Evolutionary conservation across 345 rosid genomes (phyloP).

Genomic region (Bruguiera parviflora): DNA sequence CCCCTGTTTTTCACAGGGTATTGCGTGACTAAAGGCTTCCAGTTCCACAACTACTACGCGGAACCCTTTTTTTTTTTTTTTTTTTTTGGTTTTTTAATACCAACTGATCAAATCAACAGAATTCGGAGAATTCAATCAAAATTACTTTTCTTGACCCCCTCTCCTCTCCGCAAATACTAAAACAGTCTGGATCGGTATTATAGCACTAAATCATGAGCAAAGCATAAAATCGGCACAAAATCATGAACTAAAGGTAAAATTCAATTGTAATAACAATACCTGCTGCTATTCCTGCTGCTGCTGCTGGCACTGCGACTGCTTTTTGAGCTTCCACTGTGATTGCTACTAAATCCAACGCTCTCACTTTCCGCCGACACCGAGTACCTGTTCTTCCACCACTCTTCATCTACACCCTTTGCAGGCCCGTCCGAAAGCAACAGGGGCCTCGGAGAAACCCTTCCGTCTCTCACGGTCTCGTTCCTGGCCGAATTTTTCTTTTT

Average conservation of each 20-base stretch:
- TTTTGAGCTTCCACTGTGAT: conserved; percentile 32
- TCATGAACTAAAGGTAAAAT: neutral
- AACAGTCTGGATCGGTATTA: too few relatives aligned
- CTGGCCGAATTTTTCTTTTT: conserved; percentile 30
- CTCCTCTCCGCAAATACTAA: too few relatives aligned
- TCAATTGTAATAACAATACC: conserved; percentile 16
- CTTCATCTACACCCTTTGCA: conserved; percentile 38
- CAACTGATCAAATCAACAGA: too few relatives aligned
- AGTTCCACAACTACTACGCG: too few relatives aligned
- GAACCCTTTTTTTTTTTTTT: too few relatives aligned
- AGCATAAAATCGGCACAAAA: neutral
- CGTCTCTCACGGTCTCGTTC: conserved; percentile 4
- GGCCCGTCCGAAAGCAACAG: conserved; percentile 34
- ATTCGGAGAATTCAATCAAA: too few relatives aligned
- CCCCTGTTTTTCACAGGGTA: neutral
- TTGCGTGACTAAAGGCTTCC: neutral
- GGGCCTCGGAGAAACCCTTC: conserved; percentile 50
- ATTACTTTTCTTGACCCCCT: too few relatives aligned
- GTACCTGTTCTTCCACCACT: conserved; percentile 65
- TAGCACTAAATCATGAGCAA: neutral
- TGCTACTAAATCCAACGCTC: conserved; percentile 32
- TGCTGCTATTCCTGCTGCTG: conserved; percentile 42
- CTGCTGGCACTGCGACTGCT: conserved; percentile 44
- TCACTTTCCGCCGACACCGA: conserved; percentile 38
- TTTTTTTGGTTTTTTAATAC: too few relatives aligned